Conservation (phyloP, 83 land plant genomes). For the Thuja plicata region DNA sequence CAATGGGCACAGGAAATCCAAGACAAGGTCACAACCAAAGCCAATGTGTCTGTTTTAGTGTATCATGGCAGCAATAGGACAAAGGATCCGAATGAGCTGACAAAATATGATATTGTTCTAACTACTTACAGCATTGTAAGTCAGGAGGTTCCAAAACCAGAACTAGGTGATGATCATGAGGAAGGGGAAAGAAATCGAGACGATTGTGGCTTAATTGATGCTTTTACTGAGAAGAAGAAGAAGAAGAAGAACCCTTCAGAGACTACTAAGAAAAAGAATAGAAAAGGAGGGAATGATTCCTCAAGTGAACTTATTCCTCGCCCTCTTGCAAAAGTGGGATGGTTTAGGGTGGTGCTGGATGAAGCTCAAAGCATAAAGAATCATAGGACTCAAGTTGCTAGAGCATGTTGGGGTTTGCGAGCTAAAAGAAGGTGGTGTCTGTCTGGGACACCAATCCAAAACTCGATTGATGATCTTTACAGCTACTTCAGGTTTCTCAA, state of each 20-base stretch:
- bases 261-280: slow-evolving; percentile 50
- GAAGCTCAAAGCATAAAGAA: slow-evolving; percentile 99
- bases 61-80: slow-evolving; percentile 93
- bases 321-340: slow-evolving; percentile 82
- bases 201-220: slow-evolving; percentile 49
- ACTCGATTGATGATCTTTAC: slow-evolving; percentile 89
- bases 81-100: slow-evolving; percentile 74
- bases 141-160: slow-evolving; percentile 93
- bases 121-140: slow-evolving; percentile 92
- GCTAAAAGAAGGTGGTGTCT: slow-evolving; percentile 98
- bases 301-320: slow-evolving; percentile 47
- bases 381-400: slow-evolving; percentile 87
- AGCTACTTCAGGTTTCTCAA: slow-evolving; percentile 93
- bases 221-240: slow-evolving; percentile 48
- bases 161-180: slow-evolving; percentile 78
- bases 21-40: slow-evolving; percentile 67
- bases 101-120: slow-evolving; percentile 87
- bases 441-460: slow-evolving; percentile 98
- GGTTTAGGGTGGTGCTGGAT: slow-evolving; percentile 96
- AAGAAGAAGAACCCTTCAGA: slow-evolving; percentile 40
- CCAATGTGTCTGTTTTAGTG: slow-evolving; percentile 66
- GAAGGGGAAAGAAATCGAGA: slow-evolving; percentile 52
- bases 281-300: slow-evolving; percentile 33
- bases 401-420: slow-evolving; percentile 93
- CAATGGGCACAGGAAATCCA: slow-evolving; percentile 94